These are phyloP conservation scores for Candida insectorum DNA, from an alignment of 805 yeast genomes.

Conservation along the genomic window DNA sequence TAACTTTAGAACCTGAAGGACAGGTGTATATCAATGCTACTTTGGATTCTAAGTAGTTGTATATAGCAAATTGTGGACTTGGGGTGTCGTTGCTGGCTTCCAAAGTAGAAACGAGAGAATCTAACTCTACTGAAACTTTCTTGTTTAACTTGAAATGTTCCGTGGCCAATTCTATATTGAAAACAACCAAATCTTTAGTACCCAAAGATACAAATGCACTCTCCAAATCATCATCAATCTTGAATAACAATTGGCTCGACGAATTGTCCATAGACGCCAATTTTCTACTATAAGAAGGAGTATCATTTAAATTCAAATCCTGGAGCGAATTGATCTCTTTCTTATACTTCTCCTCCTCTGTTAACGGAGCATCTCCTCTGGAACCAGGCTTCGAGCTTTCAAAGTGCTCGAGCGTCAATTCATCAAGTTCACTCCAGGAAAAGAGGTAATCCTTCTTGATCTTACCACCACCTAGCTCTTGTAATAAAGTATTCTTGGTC, in stretches of 20 bases:
- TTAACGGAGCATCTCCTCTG: slow-evolving; percentile 41
- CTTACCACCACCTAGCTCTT: slow-evolving; percentile 65
- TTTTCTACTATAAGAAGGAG: slow-evolving; percentile 16
- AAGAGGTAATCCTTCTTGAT: slow-evolving; percentile 40
- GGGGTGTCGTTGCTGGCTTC: slow-evolving; percentile 20
- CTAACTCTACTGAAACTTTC: slow-evolving; percentile 16
- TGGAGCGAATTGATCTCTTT: slow-evolving; percentile 39
- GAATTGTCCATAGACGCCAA: slow-evolving; percentile 33
- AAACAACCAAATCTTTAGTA: slow-evolving; percentile 33
- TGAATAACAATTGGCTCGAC: slow-evolving; percentile 18
- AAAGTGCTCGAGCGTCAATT: slow-evolving; percentile 51
- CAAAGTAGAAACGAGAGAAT: slow-evolving; percentile 19
- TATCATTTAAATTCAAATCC: slow-evolving; percentile 18
- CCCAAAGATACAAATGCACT: slow-evolving; percentile 19
- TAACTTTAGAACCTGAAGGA: slow-evolving; percentile 86
- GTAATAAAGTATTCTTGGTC: slow-evolving; percentile 70
- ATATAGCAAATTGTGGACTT: slow-evolving; percentile 51
- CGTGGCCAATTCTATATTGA: slow-evolving; percentile 45
- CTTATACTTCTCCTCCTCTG: slow-evolving; percentile 52
- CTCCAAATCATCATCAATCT: slow-evolving; percentile 24
- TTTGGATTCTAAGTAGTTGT: slow-evolving; percentile 36
- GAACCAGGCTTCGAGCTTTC: slow-evolving; percentile 10
- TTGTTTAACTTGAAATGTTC: slow-evolving; percentile 40
- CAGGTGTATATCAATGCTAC: slow-evolving; percentile 75
- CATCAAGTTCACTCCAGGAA: slow-evolving; percentile 56